Evolutionary conservation across 441 rosid genomes (phyloP).

Genomic region (Gossypium aridum): DNA sequence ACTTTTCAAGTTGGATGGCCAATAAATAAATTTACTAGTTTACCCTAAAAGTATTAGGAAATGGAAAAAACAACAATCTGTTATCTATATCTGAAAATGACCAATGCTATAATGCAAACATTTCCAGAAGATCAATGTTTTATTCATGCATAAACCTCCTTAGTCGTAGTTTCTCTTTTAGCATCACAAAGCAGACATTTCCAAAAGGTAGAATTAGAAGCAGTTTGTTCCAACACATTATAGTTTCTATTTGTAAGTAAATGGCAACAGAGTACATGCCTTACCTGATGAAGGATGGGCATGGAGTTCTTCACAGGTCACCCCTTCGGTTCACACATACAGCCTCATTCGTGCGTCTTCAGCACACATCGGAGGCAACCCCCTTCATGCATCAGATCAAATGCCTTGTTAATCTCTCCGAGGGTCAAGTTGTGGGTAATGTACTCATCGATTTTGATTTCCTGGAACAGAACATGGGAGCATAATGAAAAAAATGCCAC

Average conservation of each 20-base stretch:
- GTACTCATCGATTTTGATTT: slow-evolving; percentile 94
- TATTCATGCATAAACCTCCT: neutral
- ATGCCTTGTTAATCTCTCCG: slow-evolving; percentile 81
- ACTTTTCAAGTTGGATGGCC: no score
- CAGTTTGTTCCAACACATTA: neutral
- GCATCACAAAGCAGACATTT: neutral
- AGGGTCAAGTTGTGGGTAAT: slow-evolving; percentile 64
- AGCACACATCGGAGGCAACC: slow-evolving; percentile 89
- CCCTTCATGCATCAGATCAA: slow-evolving; percentile 85
- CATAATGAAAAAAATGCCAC: neutral
- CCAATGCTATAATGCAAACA: no score
- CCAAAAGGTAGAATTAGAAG: neutral
- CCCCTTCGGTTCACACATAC: slow-evolving; percentile 10
- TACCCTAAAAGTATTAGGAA: no score
- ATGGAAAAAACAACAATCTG: no score
- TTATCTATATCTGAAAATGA: no score
- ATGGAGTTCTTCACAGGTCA: slow-evolving; percentile 11
- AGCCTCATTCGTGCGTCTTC: slow-evolving; percentile 28
- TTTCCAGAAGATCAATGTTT: neutral
- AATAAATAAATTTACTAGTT: no score
- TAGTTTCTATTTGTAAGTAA: neutral
- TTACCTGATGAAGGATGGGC: neutral
- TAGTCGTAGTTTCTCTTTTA: neutral
- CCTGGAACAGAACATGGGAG: slow-evolving; percentile 33
- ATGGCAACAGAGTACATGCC: neutral